Base-by-base conservation (phyloP, 805 yeast genomes). In the Pachysolen tannophilus region DNA sequence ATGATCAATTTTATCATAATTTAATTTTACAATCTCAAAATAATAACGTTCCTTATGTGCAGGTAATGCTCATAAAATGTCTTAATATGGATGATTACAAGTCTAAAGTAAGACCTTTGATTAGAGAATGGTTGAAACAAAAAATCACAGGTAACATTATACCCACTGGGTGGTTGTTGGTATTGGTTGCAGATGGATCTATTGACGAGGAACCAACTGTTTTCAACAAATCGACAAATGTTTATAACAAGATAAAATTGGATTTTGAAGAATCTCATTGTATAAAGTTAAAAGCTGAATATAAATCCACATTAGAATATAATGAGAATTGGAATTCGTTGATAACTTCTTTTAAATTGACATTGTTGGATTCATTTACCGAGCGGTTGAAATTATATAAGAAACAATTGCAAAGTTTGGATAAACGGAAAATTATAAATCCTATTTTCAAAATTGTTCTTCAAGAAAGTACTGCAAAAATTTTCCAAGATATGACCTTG, bases 101-200 rank as follows among this genome's bases (percentile, higher is more conserved):
- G 40, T 55, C 81, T 0, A 83, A 80, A 47, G 86, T 82, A 1
- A 69, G 98, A 26, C 95, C 94, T 1, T 61, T 86, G 44, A 74
- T 88, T 16, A 69, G 67, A 32, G 92, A 82, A 44, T 92, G 98
- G 97, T 61, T 83, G 18, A 63, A 68, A 30, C 48, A 63, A 27
- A 44, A 57, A 26, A 48, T 65, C 35, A 46, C 64, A 29, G 45
- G 62, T 43, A 45, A 61, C 39, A 38, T 59, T 50, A 33, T 71
- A 37, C 67, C 72, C 3, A 70, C 79, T 8, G 78, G 76, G 33
- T 76, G 87, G 79, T 61, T 72, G 41, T 65, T 86, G 4, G 55
- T 84, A 0, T 63, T 72, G 32, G 72, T 68, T 47, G 65, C 69
- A 3, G 42, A 48, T 15, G 38, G 45, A 14, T 5, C 50, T 26